Conservation (phyloP, 352 stramenopile species). For the Pythium folliculosum region DNA sequence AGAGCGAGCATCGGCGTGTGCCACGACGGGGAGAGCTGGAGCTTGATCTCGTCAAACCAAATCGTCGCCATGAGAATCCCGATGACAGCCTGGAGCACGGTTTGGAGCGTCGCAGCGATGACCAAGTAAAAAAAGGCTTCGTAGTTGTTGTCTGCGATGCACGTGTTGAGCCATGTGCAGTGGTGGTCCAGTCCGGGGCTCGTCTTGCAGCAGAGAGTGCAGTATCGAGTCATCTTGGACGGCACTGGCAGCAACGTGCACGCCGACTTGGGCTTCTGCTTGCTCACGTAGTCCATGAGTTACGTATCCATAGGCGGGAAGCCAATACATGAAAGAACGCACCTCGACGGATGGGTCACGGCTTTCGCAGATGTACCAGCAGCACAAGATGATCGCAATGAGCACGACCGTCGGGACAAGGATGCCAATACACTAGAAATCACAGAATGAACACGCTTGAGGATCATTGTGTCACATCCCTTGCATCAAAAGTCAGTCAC, state of each 20-base stretch:
- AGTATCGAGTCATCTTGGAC: constrained; percentile 73
- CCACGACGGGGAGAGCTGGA: constrained; percentile 42
- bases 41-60: constrained; percentile 60
- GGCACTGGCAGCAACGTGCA: constrained; percentile 51
- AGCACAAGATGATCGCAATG: constrained; percentile 53
- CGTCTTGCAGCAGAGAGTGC: constrained; percentile 82
- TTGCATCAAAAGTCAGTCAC: no score
- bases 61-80: constrained; percentile 77
- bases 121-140: constrained; percentile 84
- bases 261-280: constrained; percentile 36
- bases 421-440: constrained; percentile 53
- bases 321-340: not conserved
- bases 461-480: no score
- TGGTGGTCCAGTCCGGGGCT: constrained; percentile 82
- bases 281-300: not conserved
- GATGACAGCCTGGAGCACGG: constrained; percentile 61
- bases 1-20: constrained; percentile 47
- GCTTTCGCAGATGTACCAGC: constrained; percentile 71
- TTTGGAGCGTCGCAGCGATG: constrained; percentile 56
- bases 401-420: constrained; percentile 64
- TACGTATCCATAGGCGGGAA: not conserved
- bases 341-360: constrained; percentile 62
- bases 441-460: not conserved
- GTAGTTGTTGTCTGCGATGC: constrained; percentile 85
- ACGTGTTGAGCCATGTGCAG: constrained; percentile 89